Percentiles rank a stretch among this genome's conserved stretches.
Evolutionary conservation across 2,329 filamentous ascomycete genomes (phyloP).

Genomic region (Dendrostoma leiphaemia): DNA sequence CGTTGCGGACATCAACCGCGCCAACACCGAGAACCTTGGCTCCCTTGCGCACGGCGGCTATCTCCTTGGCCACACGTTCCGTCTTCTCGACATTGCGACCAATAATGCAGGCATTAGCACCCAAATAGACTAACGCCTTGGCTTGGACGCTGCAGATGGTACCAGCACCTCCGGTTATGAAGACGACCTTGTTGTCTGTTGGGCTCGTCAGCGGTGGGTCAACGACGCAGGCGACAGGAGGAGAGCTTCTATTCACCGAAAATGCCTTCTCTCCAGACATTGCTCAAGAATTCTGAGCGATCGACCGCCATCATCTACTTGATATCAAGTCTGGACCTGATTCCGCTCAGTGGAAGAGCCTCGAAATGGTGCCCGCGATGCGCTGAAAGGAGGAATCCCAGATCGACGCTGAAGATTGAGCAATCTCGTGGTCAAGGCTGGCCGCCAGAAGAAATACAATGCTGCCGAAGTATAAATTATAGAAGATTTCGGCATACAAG

Average conservation of each 20-base stretch:
- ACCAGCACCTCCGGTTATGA: conserved; percentile 92
- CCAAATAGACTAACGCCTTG: conserved; percentile 83
- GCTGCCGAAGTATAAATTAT: conserved; percentile 12
- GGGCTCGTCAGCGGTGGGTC: background rate
- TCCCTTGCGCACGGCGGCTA: conserved; percentile 74
- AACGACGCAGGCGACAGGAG: background rate
- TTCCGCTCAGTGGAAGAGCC: background rate
- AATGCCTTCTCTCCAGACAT: conserved; percentile 82
- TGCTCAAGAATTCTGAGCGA: conserved; percentile 70
- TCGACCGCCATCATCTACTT: conserved; percentile 19
- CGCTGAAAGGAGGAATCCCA: background rate
- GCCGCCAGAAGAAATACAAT: conserved; percentile 14
- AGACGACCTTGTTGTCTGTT: conserved; percentile 80
- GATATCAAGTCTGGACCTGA: background rate
- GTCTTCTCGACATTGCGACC: conserved; percentile 90
- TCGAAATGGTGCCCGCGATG: background rate
- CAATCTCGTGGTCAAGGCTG: conserved; percentile 8
- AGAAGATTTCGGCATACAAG: conserved; percentile 2
- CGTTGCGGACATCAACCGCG: conserved; percentile 72
- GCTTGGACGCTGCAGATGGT: conserved; percentile 95
- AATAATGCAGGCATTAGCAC: conserved; percentile 90
- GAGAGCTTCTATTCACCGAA: conserved; percentile 68
- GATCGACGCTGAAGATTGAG: background rate
- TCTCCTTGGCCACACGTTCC: conserved; percentile 73
- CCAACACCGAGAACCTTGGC: conserved; percentile 87